Conservation (phyloP, 2,329 filamentous ascomycete species). For the Fusarium sp. region DNA sequence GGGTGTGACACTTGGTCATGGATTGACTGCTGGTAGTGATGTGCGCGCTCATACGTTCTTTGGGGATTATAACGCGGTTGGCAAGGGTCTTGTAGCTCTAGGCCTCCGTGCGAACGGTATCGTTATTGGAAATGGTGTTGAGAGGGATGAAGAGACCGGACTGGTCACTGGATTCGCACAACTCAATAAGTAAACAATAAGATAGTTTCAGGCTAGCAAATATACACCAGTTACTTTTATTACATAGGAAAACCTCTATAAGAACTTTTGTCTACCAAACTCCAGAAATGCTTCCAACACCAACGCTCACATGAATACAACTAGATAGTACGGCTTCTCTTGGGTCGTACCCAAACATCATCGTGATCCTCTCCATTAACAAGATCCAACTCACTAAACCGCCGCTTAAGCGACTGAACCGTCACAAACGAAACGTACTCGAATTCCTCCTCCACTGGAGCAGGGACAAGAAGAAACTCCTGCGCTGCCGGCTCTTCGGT, state of each 20-base stretch:
- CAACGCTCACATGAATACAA: neutral
- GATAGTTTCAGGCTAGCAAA: neutral
- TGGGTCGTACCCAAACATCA: neutral
- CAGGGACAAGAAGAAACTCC: neutral
- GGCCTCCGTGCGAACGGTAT: constrained; percentile 58
- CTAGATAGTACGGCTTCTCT: neutral
- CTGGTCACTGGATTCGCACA: constrained; percentile 54
- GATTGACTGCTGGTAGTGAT: constrained; percentile 56
- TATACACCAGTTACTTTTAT: neutral
- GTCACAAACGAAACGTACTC: neutral
- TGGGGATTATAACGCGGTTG: constrained; percentile 64
- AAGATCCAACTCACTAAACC: neutral
- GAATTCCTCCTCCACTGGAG: neutral
- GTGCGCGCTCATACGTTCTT: constrained; percentile 69
- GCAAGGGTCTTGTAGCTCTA: constrained; percentile 57
- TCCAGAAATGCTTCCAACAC: neutral
- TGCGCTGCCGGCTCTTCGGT: neutral
- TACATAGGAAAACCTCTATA: neutral
- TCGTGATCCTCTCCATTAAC: too few relatives aligned
- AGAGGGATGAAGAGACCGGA: constrained; percentile 57
- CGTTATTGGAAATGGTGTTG: constrained; percentile 61
- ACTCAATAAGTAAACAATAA: neutral
- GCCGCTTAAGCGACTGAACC: neutral
- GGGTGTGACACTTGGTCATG: constrained; percentile 74
- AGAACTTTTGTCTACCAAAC: neutral